A percentile compares a stretch with the other conserved stretches of the same genome.
These are phyloP conservation scores for Hypsizygus ulmarius DNA, from an alignment of 1,284 basidiomycete genomes.

Conservation along the genomic window DNA sequence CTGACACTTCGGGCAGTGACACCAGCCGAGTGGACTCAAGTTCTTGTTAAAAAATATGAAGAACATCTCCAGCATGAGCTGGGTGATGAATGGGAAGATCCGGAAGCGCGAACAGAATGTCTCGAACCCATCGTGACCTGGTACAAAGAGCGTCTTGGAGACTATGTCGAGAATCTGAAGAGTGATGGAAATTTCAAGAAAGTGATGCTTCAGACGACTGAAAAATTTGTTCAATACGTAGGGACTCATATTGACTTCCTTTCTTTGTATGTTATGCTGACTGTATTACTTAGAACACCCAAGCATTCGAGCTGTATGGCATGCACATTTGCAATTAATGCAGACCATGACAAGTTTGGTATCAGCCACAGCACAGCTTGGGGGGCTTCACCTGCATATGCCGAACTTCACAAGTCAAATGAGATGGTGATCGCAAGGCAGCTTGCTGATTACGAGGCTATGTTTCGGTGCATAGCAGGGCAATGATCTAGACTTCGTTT, in stretches of 20 bases:
- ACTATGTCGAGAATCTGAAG: neutral
- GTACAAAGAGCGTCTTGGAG: neutral
- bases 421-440: neutral
- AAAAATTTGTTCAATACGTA: neutral
- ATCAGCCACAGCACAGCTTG: neutral
- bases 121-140: neutral
- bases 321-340: neutral
- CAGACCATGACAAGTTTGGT: neutral
- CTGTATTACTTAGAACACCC: neutral
- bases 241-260: neutral
- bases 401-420: neutral
- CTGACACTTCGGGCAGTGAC: neutral
- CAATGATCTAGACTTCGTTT: too few relatives aligned
- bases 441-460: neutral
- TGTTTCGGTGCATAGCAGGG: neutral
- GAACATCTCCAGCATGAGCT: neutral
- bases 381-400: neutral
- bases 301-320: neutral
- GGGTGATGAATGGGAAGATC: conserved; percentile 1
- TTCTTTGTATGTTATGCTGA: neutral
- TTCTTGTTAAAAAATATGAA: neutral
- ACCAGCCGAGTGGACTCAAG: neutral
- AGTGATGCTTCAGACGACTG: neutral
- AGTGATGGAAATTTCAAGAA: neutral
- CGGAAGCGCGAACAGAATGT: neutral